A percentile compares a stretch with the other conserved stretches of the same genome.
These are phyloP conservation scores for Leccinum fallax DNA, from an alignment of 1,284 basidiomycete genomes.

Conservation along the genomic window DNA sequence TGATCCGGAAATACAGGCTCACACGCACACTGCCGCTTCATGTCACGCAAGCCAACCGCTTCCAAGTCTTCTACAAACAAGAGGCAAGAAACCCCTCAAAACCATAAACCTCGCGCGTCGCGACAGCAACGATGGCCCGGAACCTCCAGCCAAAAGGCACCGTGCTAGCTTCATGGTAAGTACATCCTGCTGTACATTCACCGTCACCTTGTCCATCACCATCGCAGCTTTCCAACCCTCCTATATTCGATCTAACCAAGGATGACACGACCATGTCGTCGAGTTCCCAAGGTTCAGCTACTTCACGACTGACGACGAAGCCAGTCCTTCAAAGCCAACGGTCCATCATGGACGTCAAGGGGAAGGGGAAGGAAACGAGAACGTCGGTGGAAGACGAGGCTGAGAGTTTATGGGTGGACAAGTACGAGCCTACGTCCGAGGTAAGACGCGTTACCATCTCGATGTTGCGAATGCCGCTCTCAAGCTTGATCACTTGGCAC, in stretches of 20 bases:
- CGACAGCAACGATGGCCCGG: constrained; percentile 19
- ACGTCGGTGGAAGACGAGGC: constrained; percentile 32
- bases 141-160: constrained; percentile 41
- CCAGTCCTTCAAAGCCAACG: constrained; percentile 4
- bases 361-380: constrained; percentile 47
- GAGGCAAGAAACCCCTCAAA: constrained; percentile 34
- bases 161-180: constrained; percentile 25
- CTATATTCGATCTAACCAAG: constrained; percentile 37
- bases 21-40: no score
- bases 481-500: neutral
- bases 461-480: neutral
- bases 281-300: constrained; percentile 11
- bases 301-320: constrained; percentile 2
- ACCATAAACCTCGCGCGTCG: constrained; percentile 39
- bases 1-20: no score
- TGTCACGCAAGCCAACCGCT: constrained; percentile 17
- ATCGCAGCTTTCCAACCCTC: constrained; percentile 39
- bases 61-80: constrained; percentile 16
- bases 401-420: constrained; percentile 75
- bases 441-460: constrained; percentile 41
- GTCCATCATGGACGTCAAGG: constrained; percentile 36
- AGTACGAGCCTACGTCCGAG: constrained; percentile 68
- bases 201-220: neutral
- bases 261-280: constrained; percentile 13
- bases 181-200: neutral